phyloP scores from a whole-genome alignment of 2,329 filamentous ascomycete species.

The Penicillium italicum region DNA sequence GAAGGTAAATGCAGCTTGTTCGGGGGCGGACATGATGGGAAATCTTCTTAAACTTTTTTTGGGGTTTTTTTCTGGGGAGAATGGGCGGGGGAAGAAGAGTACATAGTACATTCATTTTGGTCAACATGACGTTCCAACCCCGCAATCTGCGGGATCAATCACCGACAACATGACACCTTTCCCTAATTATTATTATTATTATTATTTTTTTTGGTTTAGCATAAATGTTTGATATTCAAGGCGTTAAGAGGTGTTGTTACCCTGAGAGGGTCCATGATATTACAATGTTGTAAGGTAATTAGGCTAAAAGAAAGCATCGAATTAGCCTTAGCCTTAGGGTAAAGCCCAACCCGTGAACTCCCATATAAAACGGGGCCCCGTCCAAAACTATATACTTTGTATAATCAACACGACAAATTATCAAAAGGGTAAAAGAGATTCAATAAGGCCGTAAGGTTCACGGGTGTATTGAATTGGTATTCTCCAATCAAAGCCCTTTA shows the following conservation, averaged over 20 bases:
- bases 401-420: not conserved
- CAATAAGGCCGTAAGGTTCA: not conserved
- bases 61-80: not conserved
- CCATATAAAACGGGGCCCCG: not conserved
- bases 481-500: not conserved
- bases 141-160: constrained; percentile 20
- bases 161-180: constrained; percentile 7
- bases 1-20: constrained; percentile 43
- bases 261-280: not conserved
- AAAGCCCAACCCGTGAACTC: not conserved
- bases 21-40: constrained; percentile 19
- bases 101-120: not conserved
- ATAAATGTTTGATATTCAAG: constrained; percentile 1
- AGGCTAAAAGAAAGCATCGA: not conserved
- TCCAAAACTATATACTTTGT: not conserved
- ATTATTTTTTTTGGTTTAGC: no score
- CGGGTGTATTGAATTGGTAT: not conserved
- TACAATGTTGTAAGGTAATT: not conserved
- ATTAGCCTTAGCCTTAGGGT: not conserved
- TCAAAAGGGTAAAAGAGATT: not conserved
- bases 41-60: not conserved
- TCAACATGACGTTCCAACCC: constrained; percentile 23
- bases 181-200: no score
- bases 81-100: not conserved
- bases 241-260: not conserved